phyloP scores from a whole-genome alignment of 169 alveolate genomes.

The Fabrea salina region DNA sequence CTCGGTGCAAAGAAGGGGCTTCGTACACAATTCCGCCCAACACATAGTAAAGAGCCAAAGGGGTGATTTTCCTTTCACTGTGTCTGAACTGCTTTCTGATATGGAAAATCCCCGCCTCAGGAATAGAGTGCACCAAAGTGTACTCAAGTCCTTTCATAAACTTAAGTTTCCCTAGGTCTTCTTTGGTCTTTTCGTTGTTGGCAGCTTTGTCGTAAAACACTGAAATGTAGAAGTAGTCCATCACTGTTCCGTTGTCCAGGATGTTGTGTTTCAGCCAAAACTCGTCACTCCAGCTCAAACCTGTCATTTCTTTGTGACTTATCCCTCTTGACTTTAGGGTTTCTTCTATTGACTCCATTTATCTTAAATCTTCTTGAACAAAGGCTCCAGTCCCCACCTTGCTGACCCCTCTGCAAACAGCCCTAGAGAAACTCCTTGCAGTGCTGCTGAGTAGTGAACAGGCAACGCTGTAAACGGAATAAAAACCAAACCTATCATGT shows the following conservation, averaged over 20 bases:
- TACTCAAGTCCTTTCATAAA: slow-evolving; percentile 23
- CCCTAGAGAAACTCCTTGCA: slow-evolving; percentile 6
- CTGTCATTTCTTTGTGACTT: neutral
- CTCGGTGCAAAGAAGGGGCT: neutral
- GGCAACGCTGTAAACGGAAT: neutral
- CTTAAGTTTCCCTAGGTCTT: slow-evolving; percentile 11
- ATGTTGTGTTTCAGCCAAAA: neutral
- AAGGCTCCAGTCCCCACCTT: slow-evolving; percentile 16
- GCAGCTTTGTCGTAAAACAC: slow-evolving; percentile 29
- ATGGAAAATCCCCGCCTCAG: slow-evolving; percentile 28
- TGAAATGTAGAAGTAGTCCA: slow-evolving; percentile 30
- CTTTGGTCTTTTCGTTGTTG: slow-evolving; percentile 29
- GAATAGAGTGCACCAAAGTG: slow-evolving; percentile 15
- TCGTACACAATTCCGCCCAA: slow-evolving; percentile 19
- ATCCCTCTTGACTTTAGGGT: neutral
- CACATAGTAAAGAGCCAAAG: slow-evolving; percentile 22
- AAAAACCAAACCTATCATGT: neutral
- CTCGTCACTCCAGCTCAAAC: slow-evolving; percentile 7
- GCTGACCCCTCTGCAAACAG: neutral
- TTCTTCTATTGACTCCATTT: slow-evolving; percentile 14
- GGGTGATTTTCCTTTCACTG: slow-evolving; percentile 13
- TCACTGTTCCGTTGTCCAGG: neutral
- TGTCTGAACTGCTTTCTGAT: slow-evolving; percentile 17
- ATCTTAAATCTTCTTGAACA: too few relatives aligned
- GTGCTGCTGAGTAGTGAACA: neutral